phyloP scores from a whole-genome alignment of 306 rosid species.

The Quercus glauca region DNA sequence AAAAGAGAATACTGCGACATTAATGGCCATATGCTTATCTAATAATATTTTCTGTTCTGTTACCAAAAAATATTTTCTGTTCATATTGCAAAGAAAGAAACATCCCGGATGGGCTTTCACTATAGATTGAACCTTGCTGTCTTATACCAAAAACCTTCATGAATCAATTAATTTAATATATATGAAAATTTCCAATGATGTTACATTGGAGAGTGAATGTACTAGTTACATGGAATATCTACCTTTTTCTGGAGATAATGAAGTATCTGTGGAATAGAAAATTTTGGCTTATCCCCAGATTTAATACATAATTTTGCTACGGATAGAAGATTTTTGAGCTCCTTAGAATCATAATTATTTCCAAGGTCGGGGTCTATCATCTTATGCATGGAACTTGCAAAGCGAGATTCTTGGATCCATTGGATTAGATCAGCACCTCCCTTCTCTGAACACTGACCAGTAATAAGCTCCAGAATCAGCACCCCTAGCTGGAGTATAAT shows the following conservation, averaged over 20 bases:
- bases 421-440: slow-evolving; percentile 62
- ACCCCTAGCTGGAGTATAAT: slow-evolving; percentile 82
- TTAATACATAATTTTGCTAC: slow-evolving; percentile 82
- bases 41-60: neutral
- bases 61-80: neutral
- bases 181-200: neutral
- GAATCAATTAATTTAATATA: slow-evolving; percentile 2
- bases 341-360: slow-evolving; percentile 57
- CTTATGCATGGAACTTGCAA: slow-evolving; percentile 65
- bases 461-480: slow-evolving; percentile 77
- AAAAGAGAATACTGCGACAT: too few relatives aligned
- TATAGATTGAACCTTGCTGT: neutral
- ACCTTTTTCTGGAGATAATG: slow-evolving; percentile 70
- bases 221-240: slow-evolving; percentile 31
- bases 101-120: neutral
- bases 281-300: slow-evolving; percentile 59
- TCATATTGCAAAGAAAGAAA: neutral
- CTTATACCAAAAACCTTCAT: neutral
- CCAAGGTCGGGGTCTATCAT: slow-evolving; percentile 97
- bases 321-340: slow-evolving; percentile 68
- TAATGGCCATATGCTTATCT: neutral
- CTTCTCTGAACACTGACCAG: slow-evolving; percentile 82
- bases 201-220: neutral
- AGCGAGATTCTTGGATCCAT: slow-evolving; percentile 77
- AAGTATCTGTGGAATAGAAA: slow-evolving; percentile 68